Conservation (phyloP, 805 yeast genomes). For the Candida taoyuanica region DNA sequence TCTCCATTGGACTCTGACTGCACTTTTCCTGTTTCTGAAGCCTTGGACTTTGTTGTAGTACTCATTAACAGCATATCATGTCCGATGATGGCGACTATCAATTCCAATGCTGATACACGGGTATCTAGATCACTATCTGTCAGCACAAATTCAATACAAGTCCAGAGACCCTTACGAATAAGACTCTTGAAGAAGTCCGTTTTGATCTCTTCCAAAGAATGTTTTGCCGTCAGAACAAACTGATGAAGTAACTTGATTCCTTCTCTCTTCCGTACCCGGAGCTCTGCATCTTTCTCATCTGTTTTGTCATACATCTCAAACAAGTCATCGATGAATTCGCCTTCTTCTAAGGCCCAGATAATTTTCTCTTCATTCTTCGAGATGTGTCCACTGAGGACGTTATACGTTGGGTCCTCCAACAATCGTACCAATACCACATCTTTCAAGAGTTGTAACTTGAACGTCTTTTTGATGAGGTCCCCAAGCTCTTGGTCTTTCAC, state of each 20-base stretch:
- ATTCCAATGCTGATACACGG: conserved; percentile 72
- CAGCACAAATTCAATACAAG: conserved; percentile 69
- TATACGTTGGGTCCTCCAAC: conserved; percentile 75
- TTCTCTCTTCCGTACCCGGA: conserved; percentile 43
- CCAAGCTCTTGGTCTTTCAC: conserved; percentile 45
- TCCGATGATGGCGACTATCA: conserved; percentile 75
- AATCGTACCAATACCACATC: conserved; percentile 82
- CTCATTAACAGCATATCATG: conserved; percentile 68
- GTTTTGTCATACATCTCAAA: conserved; percentile 48
- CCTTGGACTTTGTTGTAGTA: conserved; percentile 15
- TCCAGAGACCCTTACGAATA: conserved; percentile 64
- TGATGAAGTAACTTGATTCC: conserved; percentile 80
- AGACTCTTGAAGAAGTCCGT: conserved; percentile 59
- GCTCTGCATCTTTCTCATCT: background rate
- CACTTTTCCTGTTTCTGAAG: background rate
- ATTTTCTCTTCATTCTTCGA: conserved; percentile 66
- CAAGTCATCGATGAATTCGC: conserved; percentile 49
- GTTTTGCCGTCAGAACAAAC: conserved; percentile 69
- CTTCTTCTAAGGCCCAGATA: conserved; percentile 50
- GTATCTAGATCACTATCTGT: conserved; percentile 42
- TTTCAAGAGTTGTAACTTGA: conserved; percentile 71
- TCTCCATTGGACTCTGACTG: conserved; percentile 2
- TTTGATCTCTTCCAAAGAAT: conserved; percentile 53
- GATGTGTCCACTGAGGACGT: conserved; percentile 61
- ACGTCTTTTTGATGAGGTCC: conserved; percentile 64